Percentiles rank a stretch among this genome's conserved stretches.
Conservation (phyloP, 225 moss, liverwort and hornwort genomes). For the Marchantia paleacea region DNA sequence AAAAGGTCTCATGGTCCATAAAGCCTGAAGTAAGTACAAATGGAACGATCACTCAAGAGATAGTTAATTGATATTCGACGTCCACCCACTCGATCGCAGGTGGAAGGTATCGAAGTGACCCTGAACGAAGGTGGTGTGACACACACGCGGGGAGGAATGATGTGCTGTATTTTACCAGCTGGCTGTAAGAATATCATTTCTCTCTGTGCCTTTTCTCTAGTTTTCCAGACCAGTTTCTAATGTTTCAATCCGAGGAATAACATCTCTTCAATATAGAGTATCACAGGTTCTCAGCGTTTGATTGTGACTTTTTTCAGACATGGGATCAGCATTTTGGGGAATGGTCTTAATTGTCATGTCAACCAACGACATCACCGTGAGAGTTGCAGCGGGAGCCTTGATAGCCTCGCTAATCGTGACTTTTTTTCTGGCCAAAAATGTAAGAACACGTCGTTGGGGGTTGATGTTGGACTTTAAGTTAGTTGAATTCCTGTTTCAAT, state of each 20-base stretch:
- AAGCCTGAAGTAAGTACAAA: not conserved
- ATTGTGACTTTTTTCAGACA: constrained; percentile 51
- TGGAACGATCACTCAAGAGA: not conserved
- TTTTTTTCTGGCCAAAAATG: constrained; percentile 79
- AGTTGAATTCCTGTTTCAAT: not conserved
- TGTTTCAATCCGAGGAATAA: not conserved
- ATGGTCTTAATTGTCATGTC: constrained; percentile 95
- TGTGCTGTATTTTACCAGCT: constrained; percentile 97
- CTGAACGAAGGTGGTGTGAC: constrained; percentile 95
- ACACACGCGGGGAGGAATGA: constrained; percentile 77
- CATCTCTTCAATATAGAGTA: not conserved
- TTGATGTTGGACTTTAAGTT: not conserved
- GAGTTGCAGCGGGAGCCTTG: constrained; percentile 77
- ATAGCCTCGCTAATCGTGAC: constrained; percentile 75
- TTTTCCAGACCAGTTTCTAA: not conserved
- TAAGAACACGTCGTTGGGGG: constrained; percentile 28
- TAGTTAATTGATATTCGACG: not conserved
- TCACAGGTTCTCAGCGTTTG: not conserved
- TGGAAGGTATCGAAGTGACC: constrained; percentile 97
- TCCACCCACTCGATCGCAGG: constrained; percentile 43
- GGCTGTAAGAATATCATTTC: constrained; percentile 65
- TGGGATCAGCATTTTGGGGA: constrained; percentile 99
- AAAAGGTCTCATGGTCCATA: not conserved
- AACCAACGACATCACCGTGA: constrained; percentile 60
- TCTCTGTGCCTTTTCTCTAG: not conserved